Conservation (phyloP, 352 stramenopile species). For the Aphanomyces cochlioides region DNA sequence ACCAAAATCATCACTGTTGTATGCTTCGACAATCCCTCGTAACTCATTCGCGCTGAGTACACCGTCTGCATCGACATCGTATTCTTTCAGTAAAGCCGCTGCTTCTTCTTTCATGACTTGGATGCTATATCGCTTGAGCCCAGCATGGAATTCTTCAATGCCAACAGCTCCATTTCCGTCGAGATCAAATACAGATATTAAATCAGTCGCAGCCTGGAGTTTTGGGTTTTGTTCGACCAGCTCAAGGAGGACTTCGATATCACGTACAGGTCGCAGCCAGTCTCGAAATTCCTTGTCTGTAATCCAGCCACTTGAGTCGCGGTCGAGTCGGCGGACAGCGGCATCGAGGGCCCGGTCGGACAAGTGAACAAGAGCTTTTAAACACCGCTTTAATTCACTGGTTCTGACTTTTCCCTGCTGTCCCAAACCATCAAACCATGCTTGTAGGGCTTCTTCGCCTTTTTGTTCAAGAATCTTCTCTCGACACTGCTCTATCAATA, state of each 20-base stretch:
- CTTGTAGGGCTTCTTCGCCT: constrained; percentile 34
- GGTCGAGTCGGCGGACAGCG: constrained; percentile 47
- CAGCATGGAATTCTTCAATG: constrained; percentile 47
- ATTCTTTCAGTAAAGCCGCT: constrained; percentile 44
- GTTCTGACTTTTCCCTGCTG: constrained; percentile 49
- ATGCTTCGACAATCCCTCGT: constrained; percentile 40
- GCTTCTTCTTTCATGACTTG: constrained; percentile 44
- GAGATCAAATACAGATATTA: constrained; percentile 54
- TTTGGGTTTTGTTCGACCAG: constrained; percentile 32
- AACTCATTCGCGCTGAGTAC: constrained; percentile 57
- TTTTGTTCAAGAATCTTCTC: constrained; percentile 20
- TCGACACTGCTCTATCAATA: constrained; percentile 37
- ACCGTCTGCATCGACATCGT: constrained; percentile 51
- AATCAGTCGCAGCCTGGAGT: constrained; percentile 33
- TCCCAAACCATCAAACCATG: constrained; percentile 48
- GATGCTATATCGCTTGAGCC: constrained; percentile 45
- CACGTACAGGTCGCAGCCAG: constrained; percentile 55
- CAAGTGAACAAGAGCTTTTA: constrained; percentile 34
- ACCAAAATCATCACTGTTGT: constrained; percentile 62
- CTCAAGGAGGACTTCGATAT: constrained; percentile 56
- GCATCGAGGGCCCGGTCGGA: constrained; percentile 37
- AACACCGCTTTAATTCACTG: constrained; percentile 53
- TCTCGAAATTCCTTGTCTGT: constrained; percentile 48
- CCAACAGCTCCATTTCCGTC: constrained; percentile 61
- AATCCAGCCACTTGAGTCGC: constrained; percentile 61